These are phyloP conservation scores for Malus hybrid DNA, from an alignment of 331 rosid genomes.

Conservation along the genomic window DNA sequence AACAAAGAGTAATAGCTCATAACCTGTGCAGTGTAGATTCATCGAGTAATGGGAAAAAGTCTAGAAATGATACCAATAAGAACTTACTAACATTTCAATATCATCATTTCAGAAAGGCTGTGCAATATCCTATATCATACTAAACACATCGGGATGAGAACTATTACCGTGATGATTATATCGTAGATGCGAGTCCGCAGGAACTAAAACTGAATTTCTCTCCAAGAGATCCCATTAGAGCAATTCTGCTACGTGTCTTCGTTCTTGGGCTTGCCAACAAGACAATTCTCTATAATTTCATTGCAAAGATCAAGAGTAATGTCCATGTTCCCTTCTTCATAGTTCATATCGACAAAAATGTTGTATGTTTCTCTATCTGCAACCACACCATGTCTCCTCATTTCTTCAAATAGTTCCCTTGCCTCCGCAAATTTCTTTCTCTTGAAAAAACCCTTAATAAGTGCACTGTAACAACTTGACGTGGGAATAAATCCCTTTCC, in stretches of 20 bases:
- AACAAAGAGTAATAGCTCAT: neutral
- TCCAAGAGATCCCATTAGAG: neutral
- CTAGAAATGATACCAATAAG: neutral
- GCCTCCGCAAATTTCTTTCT: slow-evolving; percentile 66
- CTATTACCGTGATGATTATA: neutral
- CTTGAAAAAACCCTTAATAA: slow-evolving; percentile 57
- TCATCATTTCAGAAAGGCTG: neutral
- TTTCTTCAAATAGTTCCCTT: slow-evolving; percentile 72
- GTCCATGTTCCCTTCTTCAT: slow-evolving; percentile 72
- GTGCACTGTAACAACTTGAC: slow-evolving; percentile 52
- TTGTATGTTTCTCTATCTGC: slow-evolving; percentile 67
- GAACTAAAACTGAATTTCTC: neutral
- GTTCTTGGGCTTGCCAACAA: slow-evolving; percentile 19
- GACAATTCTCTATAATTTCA: slow-evolving; percentile 76
- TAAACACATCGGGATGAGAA: neutral
- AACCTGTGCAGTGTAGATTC: neutral
- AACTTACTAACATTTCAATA: neutral
- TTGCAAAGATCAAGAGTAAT: slow-evolving; percentile 72
- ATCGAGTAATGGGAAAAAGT: neutral
- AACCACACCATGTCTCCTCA: slow-evolving; percentile 59
- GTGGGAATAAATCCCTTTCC: slow-evolving; percentile 56
- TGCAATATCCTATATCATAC: neutral
- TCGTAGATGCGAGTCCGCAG: neutral
- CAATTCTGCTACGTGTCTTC: slow-evolving; percentile 20
- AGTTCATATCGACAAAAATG: slow-evolving; percentile 62